Conservation (phyloP, 495 filamentous ascomycete species). For the Opeltia flavorubescens region DNA sequence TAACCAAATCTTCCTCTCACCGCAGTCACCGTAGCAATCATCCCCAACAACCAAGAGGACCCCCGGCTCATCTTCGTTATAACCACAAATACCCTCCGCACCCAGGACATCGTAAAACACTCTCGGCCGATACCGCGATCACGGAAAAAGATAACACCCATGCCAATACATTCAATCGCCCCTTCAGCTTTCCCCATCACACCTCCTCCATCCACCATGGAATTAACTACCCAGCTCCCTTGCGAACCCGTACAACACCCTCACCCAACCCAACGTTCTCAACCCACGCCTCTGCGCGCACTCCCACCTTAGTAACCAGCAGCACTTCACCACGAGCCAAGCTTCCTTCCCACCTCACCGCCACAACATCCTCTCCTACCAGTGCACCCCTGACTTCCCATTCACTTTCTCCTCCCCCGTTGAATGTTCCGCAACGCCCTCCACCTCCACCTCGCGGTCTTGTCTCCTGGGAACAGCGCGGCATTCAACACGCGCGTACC, state of each 20-base stretch:
- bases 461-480: slow-evolving; percentile 13
- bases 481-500: slow-evolving; percentile 10
- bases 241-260: slow-evolving; percentile 8
- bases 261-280: neutral
- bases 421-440: neutral
- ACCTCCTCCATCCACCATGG: slow-evolving; percentile 4
- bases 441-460: slow-evolving; percentile 3
- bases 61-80: no score
- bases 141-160: neutral
- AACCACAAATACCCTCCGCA: neutral
- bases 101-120: slow-evolving; percentile 4
- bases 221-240: slow-evolving; percentile 7
- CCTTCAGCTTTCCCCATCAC: neutral
- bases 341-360: slow-evolving; percentile 3
- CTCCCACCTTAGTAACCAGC: neutral
- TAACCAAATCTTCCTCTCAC: slow-evolving; percentile 2
- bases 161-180: neutral
- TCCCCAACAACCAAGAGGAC: no score
- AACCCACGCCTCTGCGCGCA: neutral
- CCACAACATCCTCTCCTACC: neutral
- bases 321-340: slow-evolving; percentile 1
- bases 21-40: neutral
- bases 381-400: neutral
- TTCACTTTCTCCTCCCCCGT: neutral
- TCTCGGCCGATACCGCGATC: slow-evolving; percentile 3